Evolutionary conservation across 2,329 filamentous ascomycete genomes (phyloP).

Genomic region (Colletotrichum simmondsii): DNA sequence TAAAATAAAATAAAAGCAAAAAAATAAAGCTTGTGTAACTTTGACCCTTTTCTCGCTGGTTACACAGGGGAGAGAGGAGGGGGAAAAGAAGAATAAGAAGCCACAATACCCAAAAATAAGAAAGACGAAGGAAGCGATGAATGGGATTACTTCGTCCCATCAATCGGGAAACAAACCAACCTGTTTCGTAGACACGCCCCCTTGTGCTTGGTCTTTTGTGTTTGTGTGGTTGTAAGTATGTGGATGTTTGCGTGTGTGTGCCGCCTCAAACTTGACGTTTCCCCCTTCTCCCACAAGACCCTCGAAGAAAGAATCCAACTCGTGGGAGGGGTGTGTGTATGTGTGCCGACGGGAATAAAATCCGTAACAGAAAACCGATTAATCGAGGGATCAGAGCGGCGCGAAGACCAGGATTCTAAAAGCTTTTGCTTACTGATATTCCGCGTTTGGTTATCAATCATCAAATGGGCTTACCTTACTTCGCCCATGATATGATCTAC

Average conservation of each 20-base stretch:
- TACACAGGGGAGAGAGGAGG: not conserved
- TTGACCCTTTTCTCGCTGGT: not conserved
- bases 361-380: not conserved
- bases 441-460: conserved; percentile 12
- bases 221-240: not conserved
- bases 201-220: not conserved
- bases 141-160: conserved; percentile 22
- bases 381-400: not conserved
- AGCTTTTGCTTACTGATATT: conserved; percentile 9
- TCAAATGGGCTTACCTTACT: not conserved
- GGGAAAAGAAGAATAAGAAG: not conserved
- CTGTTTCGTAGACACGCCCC: conserved; percentile 15
- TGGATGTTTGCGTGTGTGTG: not conserved
- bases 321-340: not conserved
- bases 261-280: not conserved
- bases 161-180: conserved; percentile 15
- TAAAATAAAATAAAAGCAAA: too few species aligned
- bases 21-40: conserved; percentile 5
- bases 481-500: not conserved
- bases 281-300: not conserved
- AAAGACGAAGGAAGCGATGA: not conserved
- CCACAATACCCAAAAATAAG: not conserved
- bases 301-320: not conserved
- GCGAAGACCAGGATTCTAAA: not conserved
- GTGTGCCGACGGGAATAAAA: not conserved